Conservation (phyloP, 768 basidiomycete genomes). For the Fomitopsis serialis region DNA sequence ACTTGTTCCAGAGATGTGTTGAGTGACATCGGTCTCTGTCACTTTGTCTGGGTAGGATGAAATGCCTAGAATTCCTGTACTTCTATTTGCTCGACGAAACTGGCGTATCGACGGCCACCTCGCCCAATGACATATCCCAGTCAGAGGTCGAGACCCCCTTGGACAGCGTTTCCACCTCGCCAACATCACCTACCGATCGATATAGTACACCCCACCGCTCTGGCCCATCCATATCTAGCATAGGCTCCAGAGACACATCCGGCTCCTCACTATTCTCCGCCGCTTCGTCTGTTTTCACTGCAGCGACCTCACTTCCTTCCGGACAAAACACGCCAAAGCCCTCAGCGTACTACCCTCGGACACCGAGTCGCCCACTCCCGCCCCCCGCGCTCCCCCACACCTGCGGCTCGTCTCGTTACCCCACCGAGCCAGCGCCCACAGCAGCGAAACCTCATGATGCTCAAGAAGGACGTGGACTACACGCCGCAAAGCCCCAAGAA, state of each 20-base stretch:
- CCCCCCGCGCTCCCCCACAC: constrained; percentile 2
- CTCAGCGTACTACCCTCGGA: background rate
- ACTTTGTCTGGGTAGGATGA: constrained; percentile 58
- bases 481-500: constrained; percentile 70
- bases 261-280: constrained; percentile 15
- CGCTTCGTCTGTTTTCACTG: constrained; percentile 9
- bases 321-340: constrained; percentile 8
- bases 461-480: constrained; percentile 68
- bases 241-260: constrained; percentile 1
- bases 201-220: constrained; percentile 4
- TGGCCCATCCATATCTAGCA: background rate
- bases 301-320: constrained; percentile 11
- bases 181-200: constrained; percentile 16
- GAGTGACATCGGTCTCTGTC: background rate
- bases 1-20: background rate
- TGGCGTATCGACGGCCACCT: background rate
- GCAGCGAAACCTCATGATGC: constrained; percentile 54
- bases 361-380: background rate
- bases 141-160: constrained; percentile 6
- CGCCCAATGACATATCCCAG: constrained; percentile 14
- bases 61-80: constrained; percentile 92
- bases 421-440: constrained; percentile 21
- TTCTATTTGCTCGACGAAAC: constrained; percentile 91
- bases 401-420: constrained; percentile 14
- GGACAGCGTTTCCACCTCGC: background rate